These are phyloP conservation scores for Penicillium palitans DNA, from an alignment of 2,329 filamentous ascomycete genomes.

Conservation along the genomic window DNA sequence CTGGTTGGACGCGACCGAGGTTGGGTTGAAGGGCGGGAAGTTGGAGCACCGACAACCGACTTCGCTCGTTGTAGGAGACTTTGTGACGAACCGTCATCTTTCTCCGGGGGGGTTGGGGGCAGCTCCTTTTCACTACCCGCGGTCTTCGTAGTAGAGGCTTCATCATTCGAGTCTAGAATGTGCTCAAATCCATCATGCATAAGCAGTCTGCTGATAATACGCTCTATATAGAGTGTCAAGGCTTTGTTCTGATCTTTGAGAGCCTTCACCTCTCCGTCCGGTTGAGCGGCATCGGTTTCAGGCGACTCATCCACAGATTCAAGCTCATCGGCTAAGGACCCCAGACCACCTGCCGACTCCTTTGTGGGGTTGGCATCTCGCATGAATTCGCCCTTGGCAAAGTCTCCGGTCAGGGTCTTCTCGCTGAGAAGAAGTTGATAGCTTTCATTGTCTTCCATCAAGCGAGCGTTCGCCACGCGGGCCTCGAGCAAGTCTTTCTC, in stretches of 20 bases:
- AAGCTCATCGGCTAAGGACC: slow-evolving; percentile 82
- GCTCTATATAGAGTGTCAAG: slow-evolving; percentile 95
- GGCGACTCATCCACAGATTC: slow-evolving; percentile 64
- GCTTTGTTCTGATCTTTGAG: slow-evolving; percentile 96
- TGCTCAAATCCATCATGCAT: slow-evolving; percentile 94
- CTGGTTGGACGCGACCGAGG: slow-evolving; percentile 50
- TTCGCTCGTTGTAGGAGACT: slow-evolving; percentile 61
- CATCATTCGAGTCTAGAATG: slow-evolving; percentile 74
- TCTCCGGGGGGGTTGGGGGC: slow-evolving; percentile 67
- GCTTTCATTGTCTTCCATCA: slow-evolving; percentile 99
- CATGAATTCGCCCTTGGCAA: slow-evolving; percentile 78
- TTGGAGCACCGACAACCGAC: slow-evolving; percentile 55
- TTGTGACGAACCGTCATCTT: slow-evolving; percentile 47
- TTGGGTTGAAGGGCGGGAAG: slow-evolving; percentile 38
- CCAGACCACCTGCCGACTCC: slow-evolving; percentile 42
- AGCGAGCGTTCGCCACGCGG: slow-evolving; percentile 88
- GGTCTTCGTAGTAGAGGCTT: slow-evolving; percentile 32
- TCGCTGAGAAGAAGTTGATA: slow-evolving; percentile 94
- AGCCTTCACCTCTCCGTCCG: slow-evolving; percentile 76
- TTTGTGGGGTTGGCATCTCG: slow-evolving; percentile 53
- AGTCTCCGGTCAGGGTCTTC: slow-evolving; percentile 92
- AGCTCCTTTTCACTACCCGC: slow-evolving; percentile 71
- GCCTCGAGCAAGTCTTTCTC: slow-evolving; percentile 87
- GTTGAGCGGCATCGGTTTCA: slow-evolving; percentile 61
- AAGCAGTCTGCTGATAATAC: slow-evolving; percentile 92